These are phyloP conservation scores for Exserohilum rostratum DNA, from an alignment of 2,329 filamentous ascomycete genomes.

Conservation along the genomic window DNA sequence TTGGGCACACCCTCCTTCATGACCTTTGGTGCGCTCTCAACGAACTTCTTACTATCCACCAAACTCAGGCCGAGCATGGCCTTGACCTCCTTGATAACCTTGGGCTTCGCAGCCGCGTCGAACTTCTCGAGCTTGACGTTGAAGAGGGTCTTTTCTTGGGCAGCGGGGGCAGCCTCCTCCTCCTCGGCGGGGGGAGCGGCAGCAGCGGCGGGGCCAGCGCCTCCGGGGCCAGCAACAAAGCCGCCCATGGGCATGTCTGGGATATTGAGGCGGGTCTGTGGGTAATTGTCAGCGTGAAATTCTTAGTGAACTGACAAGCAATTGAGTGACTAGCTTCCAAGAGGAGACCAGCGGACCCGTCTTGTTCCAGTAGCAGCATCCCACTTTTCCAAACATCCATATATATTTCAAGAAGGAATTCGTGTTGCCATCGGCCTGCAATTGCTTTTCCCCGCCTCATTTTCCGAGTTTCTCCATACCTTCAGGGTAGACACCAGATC, in stretches of 20 bases:
- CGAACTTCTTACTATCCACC: slow-evolving; percentile 99
- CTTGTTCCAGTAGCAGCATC: neutral
- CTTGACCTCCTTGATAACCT: slow-evolving; percentile 99
- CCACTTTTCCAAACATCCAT: neutral
- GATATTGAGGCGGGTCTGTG: slow-evolving; percentile 90
- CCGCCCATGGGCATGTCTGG: slow-evolving; percentile 95
- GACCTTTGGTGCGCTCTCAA: slow-evolving; percentile 95
- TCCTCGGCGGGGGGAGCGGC: slow-evolving; percentile 72
- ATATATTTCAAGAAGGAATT: neutral
- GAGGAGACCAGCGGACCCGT: neutral
- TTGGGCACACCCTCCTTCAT: slow-evolving; percentile 99
- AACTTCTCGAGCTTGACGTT: slow-evolving; percentile 92
- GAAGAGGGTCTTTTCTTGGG: slow-evolving; percentile 95
- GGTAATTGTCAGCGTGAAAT: slow-evolving; percentile 1
- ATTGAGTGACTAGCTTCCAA: neutral
- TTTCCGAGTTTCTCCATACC: slow-evolving; percentile 59
- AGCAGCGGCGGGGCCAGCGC: slow-evolving; percentile 63
- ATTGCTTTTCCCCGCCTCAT: neutral
- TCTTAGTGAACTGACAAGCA: neutral
- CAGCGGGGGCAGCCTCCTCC: slow-evolving; percentile 85
- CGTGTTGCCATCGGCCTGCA: neutral
- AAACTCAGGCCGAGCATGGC: slow-evolving; percentile 89
- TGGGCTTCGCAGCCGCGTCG: slow-evolving; percentile 88
- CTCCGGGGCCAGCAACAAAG: slow-evolving; percentile 71
- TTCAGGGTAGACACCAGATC: slow-evolving; percentile 94